Evolutionary conservation across 768 basidiomycete species (phyloP).

Genomic region (Trametes elegans): DNA sequence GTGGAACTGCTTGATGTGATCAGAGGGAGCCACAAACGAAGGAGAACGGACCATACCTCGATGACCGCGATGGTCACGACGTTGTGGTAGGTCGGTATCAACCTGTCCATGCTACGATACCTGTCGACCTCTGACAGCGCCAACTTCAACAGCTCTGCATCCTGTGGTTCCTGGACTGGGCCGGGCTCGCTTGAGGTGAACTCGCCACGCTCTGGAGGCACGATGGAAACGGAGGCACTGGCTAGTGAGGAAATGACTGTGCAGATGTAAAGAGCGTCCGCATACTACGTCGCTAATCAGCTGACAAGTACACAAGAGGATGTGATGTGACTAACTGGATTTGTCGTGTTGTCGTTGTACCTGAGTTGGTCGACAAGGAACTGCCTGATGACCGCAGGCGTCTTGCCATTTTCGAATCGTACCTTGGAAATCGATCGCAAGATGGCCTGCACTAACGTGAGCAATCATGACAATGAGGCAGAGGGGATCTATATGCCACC

Average conservation of each 20-base stretch:
- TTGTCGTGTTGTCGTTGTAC: slow-evolving; percentile 93
- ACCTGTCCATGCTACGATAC: slow-evolving; percentile 90
- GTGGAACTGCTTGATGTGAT: slow-evolving; percentile 56
- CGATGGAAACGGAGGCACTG: slow-evolving; percentile 71
- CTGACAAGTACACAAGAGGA: no score
- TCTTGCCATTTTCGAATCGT: slow-evolving; percentile 84
- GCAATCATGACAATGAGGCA: no score
- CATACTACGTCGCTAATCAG: slow-evolving; percentile 52
- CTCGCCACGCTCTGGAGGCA: slow-evolving; percentile 79
- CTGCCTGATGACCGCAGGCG: slow-evolving; percentile 79
- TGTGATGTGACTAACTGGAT: slow-evolving; percentile 55
- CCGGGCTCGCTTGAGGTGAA: slow-evolving; percentile 66
- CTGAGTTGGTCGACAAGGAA: slow-evolving; percentile 91
- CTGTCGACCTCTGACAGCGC: slow-evolving; percentile 83
- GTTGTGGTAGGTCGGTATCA: slow-evolving; percentile 94
- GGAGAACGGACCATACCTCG: slow-evolving; percentile 58
- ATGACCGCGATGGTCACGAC: slow-evolving; percentile 88
- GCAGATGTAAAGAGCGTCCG: slow-evolving; percentile 89
- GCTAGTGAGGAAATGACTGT: slow-evolving; percentile 81
- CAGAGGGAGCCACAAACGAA: neutral
- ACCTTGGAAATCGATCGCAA: slow-evolving; percentile 82
- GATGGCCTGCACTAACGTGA: slow-evolving; percentile 63
- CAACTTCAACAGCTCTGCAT: slow-evolving; percentile 66
- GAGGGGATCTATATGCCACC: no score
- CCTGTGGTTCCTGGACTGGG: slow-evolving; percentile 65